Percentiles rank a stretch among this genome's conserved stretches.
These are phyloP conservation scores for Colletotrichum chrysophilum DNA, from an alignment of 2,329 filamentous ascomycete species.

Conservation along the genomic window DNA sequence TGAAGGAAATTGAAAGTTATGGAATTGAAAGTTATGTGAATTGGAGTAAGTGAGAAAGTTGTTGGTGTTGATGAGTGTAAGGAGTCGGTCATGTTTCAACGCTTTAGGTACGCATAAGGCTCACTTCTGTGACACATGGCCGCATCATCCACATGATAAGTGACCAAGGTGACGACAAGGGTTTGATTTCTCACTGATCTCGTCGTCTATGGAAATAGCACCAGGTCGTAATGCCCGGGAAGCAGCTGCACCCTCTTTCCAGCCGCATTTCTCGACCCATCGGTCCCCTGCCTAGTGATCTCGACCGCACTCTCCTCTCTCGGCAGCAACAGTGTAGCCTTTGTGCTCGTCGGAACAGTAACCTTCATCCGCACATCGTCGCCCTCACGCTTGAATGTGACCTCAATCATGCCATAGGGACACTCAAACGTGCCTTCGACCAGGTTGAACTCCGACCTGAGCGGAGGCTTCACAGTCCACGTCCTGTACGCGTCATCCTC, in stretches of 20 bases:
- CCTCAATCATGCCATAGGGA: conserved; percentile 39
- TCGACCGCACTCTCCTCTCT: conserved; percentile 18
- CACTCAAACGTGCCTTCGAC: conserved; percentile 42
- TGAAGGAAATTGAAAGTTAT: background rate
- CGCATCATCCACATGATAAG: accelerated
- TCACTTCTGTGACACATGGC: background rate
- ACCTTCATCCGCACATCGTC: conserved; percentile 21
- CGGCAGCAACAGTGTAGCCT: conserved; percentile 25
- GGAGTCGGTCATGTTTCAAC: background rate
- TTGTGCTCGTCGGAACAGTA: conserved; percentile 24
- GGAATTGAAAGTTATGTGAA: background rate
- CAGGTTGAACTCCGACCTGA: conserved; percentile 42
- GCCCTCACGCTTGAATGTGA: conserved; percentile 24
- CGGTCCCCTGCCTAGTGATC: conserved; percentile 6
- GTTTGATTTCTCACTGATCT: background rate
- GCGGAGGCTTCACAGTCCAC: conserved; percentile 42
- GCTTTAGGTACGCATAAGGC: accelerated
- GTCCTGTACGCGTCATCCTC: conserved; percentile 42
- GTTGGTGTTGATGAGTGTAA: background rate
- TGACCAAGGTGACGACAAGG: background rate
- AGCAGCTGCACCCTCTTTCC: conserved; percentile 22
- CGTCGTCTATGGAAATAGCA: background rate
- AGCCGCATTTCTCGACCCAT: background rate
- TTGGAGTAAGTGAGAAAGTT: accelerated
- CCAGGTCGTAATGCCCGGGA: conserved; percentile 24